These are phyloP conservation scores for Silene coronaria DNA, from an alignment of 179 eudicot species.

Conservation along the genomic window DNA sequence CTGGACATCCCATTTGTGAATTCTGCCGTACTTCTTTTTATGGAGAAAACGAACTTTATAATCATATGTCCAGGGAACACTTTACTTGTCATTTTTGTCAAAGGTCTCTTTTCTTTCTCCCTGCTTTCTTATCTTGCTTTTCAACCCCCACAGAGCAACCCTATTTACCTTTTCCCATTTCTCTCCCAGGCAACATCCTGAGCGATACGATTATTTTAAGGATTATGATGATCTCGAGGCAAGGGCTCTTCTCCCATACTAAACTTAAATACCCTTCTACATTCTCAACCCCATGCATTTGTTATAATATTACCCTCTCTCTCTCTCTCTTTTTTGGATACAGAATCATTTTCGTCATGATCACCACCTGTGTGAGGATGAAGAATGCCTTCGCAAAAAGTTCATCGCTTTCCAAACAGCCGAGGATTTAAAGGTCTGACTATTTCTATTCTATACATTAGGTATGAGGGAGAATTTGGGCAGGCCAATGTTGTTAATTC, in stretches of 20 bases:
- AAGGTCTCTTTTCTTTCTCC: slow-evolving; percentile 43
- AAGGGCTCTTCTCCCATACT: slow-evolving; percentile 15
- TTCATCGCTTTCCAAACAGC: slow-evolving; percentile 73
- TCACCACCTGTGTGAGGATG: slow-evolving; percentile 76
- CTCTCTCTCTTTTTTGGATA: slow-evolving; percentile 12
- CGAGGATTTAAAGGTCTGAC: slow-evolving; percentile 73
- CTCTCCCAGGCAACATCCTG: slow-evolving; percentile 74
- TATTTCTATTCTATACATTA: slow-evolving; percentile 4
- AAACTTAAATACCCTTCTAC: slow-evolving; percentile 1
- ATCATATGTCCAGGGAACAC: slow-evolving; percentile 85
- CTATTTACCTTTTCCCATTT: slow-evolving; percentile 12
- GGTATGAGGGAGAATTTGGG: not conserved
- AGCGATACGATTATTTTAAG: slow-evolving; percentile 77
- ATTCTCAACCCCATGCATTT: not conserved
- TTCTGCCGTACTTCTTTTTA: slow-evolving; percentile 78
- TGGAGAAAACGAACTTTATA: slow-evolving; percentile 88
- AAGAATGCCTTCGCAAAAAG: slow-evolving; percentile 73
- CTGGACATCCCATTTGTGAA: slow-evolving; percentile 91
- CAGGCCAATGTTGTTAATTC: not conserved
- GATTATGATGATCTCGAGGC: slow-evolving; percentile 97
- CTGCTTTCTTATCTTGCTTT: not conserved
- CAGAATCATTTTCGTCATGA: slow-evolving; percentile 67
- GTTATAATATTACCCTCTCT: not conserved
- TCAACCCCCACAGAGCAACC: not conserved
- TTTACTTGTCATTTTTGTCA: slow-evolving; percentile 87